Conservation (phyloP, 495 filamentous ascomycete species). For the Usnea hakonensis region DNA sequence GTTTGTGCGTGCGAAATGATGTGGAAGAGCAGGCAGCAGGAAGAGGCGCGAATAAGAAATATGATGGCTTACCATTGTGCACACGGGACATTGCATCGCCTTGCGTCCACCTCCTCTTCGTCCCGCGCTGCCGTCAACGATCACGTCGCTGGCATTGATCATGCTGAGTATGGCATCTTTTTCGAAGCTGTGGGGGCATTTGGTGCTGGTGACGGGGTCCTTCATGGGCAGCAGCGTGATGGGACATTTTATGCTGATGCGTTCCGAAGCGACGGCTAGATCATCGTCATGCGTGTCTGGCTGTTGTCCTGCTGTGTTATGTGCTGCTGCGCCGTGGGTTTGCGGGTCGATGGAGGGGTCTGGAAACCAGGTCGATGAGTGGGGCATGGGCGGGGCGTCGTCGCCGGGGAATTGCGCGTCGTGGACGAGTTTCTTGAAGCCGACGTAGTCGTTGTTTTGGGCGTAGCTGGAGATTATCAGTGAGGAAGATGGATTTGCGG, state of each 20-base stretch:
- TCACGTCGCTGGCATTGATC: constrained; percentile 35
- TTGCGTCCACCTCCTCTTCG: constrained; percentile 23
- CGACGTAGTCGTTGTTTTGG: constrained; percentile 68
- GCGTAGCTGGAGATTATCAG: constrained; percentile 44
- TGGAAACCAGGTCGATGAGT: constrained; percentile 66
- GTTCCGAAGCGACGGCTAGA: constrained; percentile 61
- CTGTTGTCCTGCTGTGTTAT: constrained; percentile 21
- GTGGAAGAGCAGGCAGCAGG: no score
- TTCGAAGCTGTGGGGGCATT: constrained; percentile 81
- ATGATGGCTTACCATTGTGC: constrained; percentile 28
- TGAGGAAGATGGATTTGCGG: background rate
- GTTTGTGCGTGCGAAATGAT: no score
- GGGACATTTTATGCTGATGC: constrained; percentile 67
- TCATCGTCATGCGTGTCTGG: constrained; percentile 59
- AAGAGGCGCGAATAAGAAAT: no score
- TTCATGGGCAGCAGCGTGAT: constrained; percentile 67
- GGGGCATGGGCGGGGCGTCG: constrained; percentile 54
- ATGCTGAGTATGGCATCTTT: constrained; percentile 60
- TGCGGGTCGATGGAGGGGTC: constrained; percentile 16
- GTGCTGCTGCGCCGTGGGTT: constrained; percentile 23
- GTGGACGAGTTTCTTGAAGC: constrained; percentile 70
- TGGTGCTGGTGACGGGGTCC: constrained; percentile 64
- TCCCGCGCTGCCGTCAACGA: constrained; percentile 23
- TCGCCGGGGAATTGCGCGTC: constrained; percentile 62
- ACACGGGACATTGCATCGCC: constrained; percentile 44